A percentile compares a stretch with the other conserved stretches of the same genome.
Evolutionary conservation across 495 filamentous ascomycete species (phyloP).

Genomic region (Astrocystis sublimbata): DNA sequence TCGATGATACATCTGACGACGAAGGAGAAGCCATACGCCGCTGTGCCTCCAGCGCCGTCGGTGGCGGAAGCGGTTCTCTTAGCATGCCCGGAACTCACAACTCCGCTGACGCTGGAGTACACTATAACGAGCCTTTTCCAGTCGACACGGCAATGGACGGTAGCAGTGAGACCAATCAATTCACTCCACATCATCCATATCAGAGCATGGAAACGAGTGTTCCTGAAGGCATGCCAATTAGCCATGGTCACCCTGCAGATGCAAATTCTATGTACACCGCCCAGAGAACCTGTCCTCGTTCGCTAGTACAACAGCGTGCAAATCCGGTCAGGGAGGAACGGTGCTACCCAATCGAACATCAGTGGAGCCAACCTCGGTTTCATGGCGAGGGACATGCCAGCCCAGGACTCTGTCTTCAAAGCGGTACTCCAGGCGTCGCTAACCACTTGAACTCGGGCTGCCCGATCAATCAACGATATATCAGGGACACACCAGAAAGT

Average conservation of each 20-base stretch:
- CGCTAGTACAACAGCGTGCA: not conserved
- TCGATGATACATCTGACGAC: not conserved
- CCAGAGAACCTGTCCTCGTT: not conserved
- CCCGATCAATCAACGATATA: not conserved
- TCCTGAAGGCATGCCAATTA: too few species aligned
- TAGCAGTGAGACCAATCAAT: too few species aligned
- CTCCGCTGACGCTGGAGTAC: not conserved
- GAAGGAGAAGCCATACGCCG: not conserved
- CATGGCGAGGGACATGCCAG: not conserved
- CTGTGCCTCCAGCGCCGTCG: not conserved
- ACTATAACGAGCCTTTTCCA: too few species aligned
- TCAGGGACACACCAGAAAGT: slow-evolving; percentile 1
- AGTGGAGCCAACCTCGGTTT: not conserved
- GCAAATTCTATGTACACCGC: too few species aligned
- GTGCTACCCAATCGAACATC: not conserved
- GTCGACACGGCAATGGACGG: too few species aligned
- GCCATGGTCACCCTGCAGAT: too few species aligned
- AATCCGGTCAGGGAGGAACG: not conserved
- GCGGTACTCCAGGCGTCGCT: not conserved
- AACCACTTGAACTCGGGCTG: not conserved
- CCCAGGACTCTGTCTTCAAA: not conserved
- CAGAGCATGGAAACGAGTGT: too few species aligned
- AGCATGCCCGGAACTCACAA: not conserved
- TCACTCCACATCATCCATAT: too few species aligned
- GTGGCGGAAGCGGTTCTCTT: not conserved